Evolutionary conservation across 164 flowering plant species (phyloP), one percentile per base, ranked within the genome.

Genomic region (Akebia trifoliata): DNA sequence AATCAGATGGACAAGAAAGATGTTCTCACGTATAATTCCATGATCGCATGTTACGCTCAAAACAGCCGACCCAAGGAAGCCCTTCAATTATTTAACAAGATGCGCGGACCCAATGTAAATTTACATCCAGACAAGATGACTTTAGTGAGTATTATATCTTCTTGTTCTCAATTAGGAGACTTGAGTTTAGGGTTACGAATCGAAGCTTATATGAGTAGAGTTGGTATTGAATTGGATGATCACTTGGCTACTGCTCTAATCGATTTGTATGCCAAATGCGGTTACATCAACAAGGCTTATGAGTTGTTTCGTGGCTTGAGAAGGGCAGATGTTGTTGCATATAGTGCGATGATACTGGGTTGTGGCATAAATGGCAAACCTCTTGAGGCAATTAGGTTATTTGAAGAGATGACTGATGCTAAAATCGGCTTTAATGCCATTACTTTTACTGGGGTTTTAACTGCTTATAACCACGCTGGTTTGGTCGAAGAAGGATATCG

Each of bases 221-320:
- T 59, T 45, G 76, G 76, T 26, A 71, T 77, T 9, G 61, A 53
- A 54, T 51, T 77, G 74, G 77, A 77, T 53, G 77, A 74, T 64
- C 77, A 72, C 53, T 54, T 79, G 61, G 57, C 57, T 5, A 77
- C 84, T 15, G 63, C 81, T 34, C 29, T 73, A 18, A 49, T 77
- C 2, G 81, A 77, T 61, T 43, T 75, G 62, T 71, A 77, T 51
- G 73, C 78, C 9, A 80, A 80, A 64, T 77, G 78, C 67, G 84
- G 84, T 32, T 54, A 42, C 50, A 62, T 77, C 53, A 73, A 71
- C 22, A 69, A 62, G 58, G 84, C 80, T 49, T 55, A 40, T 35
- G 63, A 63, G 35, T 25, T 75, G 47, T 80, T 80, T 48, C 30
- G 50, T 22, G 26, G 28, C 49, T 57, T 80, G 69, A 34, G 37